Base-by-base conservation (phyloP, 257 asterid species). In the Nicotiana undulata region DNA sequence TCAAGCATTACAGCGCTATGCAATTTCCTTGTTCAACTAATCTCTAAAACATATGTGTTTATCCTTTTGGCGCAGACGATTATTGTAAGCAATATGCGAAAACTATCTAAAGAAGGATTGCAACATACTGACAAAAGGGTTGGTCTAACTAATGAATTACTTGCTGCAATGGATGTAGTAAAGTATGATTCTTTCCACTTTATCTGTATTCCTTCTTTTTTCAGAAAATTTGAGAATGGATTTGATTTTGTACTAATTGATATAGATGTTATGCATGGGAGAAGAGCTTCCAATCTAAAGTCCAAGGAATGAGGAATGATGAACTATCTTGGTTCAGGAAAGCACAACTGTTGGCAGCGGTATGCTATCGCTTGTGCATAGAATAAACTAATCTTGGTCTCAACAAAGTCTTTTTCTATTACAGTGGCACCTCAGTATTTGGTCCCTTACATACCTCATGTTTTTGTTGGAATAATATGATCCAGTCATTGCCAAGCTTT, bases 201-300 rank as follows among this genome's bases (percentile, higher is more conserved):
- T 58, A 3, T 34, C 20, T 34, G 7, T 53, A 17, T 59, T 9
- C 22, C 34, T 28, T n/a, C 40, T 24, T 12, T 29, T 34, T 44
- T 63, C 18, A 63, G 18, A 72, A 44, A 46, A 72, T 44, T 24
- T 60, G 49, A 60, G 82, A 24, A 44, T 61, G 60, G n/a, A 53
- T 20, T 53, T 78, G 52, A 52, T 32, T 75, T 70, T 85, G 44
- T 80, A 52, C 79, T 52, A 52, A 67, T 53, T 68, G 81, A 46
- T 32, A 46, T 87, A 94, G 97, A 85, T 94, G 86, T 81, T 94
- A 94, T 81, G 95, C 97, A 61, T 94, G 98, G 98, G 98, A 94
- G 83, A 83, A 85, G 76, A 94, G 98, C 81, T 94, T 94, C 86
- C 91, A 85, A 82, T 87, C 92, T 10, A 92, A 92, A 85, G 82